Evolutionary conservation across 371 early-diverging fungal genomes (phyloP), one percentile per base, ranked within the genome.

Genomic region (Rhizopus arrhizus): DNA sequence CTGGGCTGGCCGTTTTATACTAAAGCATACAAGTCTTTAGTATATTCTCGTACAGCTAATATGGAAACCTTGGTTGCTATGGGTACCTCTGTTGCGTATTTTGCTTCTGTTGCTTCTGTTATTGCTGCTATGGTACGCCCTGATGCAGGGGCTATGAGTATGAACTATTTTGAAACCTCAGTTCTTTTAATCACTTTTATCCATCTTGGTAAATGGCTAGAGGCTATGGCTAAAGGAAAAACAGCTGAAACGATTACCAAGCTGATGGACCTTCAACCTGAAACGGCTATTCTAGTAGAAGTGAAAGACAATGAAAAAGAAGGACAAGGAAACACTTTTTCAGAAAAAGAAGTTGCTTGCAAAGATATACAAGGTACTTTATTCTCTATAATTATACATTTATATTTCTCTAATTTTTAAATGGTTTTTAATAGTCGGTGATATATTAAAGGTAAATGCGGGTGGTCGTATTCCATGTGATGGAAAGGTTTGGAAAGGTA

Each of bases 391-490:
- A 11, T 11, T 48, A 12, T 36, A 15, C 28, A 56, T 9, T 13
- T 38, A 3, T 35, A 42, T 12, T 56, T 52, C 12, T 52, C 22
- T 32, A 51, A 31, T 16, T 9, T 36, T 59, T 12, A 28, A 7
- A 48, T 15, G 3, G 9, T 9, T 29, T 48, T 48, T 29, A 65
- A 33, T 64, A 68, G 85, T 85, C 28, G 85, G 85, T 13, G 89
- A 89, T 69, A 77, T 85, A 31, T 69, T 89, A 42, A 69, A 80
- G 35, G 84, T 89, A 34, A 75, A 82, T 57, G 84, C 89, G n/a
- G 90, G 89, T 31, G 85, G 75, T 6, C 76, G 83, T 16, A 84
- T 87, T 31, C 88, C 90, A 8, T 83, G 85, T 56, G 91, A 94
- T 78, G 90, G 85, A 36, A 77, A 77, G 55, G 50, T 87, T 9